Percentiles rank a stretch among this genome's conserved stretches.
These are phyloP conservation scores for Hyphopichia wangnamkhiaoensis DNA, from an alignment of 1,139 yeast genomes.

Conservation along the genomic window DNA sequence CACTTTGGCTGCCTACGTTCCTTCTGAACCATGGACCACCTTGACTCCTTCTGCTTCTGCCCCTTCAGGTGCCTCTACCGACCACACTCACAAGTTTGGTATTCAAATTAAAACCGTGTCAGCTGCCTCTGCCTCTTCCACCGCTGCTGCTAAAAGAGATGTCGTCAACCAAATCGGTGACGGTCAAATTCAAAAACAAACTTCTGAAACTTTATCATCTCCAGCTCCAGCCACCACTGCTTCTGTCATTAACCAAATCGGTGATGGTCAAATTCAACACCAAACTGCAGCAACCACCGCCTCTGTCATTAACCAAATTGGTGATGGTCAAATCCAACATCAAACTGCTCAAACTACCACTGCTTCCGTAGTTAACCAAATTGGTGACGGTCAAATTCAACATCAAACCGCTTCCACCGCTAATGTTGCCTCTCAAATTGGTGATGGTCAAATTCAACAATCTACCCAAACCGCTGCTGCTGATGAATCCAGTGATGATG, in stretches of 20 bases:
- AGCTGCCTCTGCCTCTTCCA: conserved; percentile 28
- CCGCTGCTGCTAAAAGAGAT: conserved; percentile 26
- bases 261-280: conserved; percentile 39
- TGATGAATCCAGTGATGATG: conserved; percentile 7
- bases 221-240: conserved; percentile 18
- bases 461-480: conserved; percentile 19
- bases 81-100: conserved; percentile 64
- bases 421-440: conserved; percentile 22
- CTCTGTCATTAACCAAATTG: conserved; percentile 39
- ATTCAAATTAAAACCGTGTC: conserved; percentile 61
- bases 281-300: conserved; percentile 32
- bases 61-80: conserved; percentile 61
- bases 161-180: conserved; percentile 29
- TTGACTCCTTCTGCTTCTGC: conserved; percentile 61
- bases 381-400: conserved; percentile 65
- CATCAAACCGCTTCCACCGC: conserved; percentile 44
- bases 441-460: conserved; percentile 36
- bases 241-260: conserved; percentile 33
- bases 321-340: conserved; percentile 48
- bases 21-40: conserved; percentile 74
- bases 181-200: conserved; percentile 28
- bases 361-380: conserved; percentile 50
- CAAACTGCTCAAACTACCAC: conserved; percentile 36
- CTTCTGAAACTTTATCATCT: conserved; percentile 24
- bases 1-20: conserved; percentile 64